Base-by-base conservation (phyloP, 2,329 filamentous ascomycete genomes). In the Ilyonectria robusta region DNA sequence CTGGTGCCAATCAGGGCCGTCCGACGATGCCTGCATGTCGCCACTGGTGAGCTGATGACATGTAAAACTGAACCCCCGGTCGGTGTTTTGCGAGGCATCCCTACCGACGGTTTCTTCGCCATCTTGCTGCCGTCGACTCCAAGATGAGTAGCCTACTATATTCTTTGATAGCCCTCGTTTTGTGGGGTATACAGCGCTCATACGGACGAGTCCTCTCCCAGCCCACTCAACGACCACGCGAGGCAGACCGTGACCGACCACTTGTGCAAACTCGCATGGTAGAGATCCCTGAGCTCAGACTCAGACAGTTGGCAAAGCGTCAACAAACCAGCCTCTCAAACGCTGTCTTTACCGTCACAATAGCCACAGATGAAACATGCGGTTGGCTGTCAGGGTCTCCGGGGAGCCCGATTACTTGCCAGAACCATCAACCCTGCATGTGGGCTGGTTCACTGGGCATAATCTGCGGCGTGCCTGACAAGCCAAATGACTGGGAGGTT, bases 351-450 rank as follows among this genome's bases (percentile, higher is more conserved):
- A 31, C 47, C 23, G 47, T 50, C 47, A 50, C 47, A 4, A 8
- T 50, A 17, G 47, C 47, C 47, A 23, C 47, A 15, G 47, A 50
- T 26, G 47, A 50, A 31, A 50, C 47, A 50, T 50, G 47, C 47
- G 47, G 47, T n/a, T 50, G 47, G 47, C 47, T 29, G 47, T 50
- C 47, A 2, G 47, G 47, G 23, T 50, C 47, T 29, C 10, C 47
- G 11, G 47, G 47, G 23, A 29, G 11, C 47, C 47, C 47, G 15
- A 29, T 50, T 50, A 29, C 47, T 17, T 50, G 47, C 47, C 11
- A 50, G 47, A 50, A 50, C 47, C 47, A 50, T 29, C 47, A 50
- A 29, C 15, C 47, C 47, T 50, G 47, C 47, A 50, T 50, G 47
- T 50, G 47, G 47, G 47, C 15, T 29, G 29, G 23, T 26, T 2